These are phyloP conservation scores for Neofusicoccum parvum DNA, from an alignment of 2,329 filamentous ascomycete genomes.

Conservation along the genomic window DNA sequence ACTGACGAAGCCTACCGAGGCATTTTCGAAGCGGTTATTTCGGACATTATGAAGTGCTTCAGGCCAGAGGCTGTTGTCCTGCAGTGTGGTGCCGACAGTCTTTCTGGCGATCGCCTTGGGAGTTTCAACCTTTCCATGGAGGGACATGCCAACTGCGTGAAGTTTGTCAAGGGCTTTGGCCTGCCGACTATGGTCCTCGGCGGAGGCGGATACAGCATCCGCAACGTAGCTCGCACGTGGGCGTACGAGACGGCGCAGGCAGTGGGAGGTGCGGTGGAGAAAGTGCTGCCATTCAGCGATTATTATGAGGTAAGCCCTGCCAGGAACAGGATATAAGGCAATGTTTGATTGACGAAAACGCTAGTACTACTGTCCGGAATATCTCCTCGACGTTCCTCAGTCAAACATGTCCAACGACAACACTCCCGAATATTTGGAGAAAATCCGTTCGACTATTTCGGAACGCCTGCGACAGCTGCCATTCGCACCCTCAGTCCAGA, in stretches of 20 bases:
- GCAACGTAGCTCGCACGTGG: slow-evolving; percentile 96
- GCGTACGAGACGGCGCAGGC: slow-evolving; percentile 79
- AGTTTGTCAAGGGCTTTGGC: slow-evolving; percentile 78
- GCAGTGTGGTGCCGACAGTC: slow-evolving; percentile 92
- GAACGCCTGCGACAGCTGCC: slow-evolving; percentile 18
- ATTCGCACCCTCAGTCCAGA: slow-evolving; percentile 18
- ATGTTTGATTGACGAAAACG: background rate
- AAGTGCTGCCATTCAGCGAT: slow-evolving; percentile 18
- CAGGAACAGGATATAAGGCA: too few relatives aligned
- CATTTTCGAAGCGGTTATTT: slow-evolving; percentile 82
- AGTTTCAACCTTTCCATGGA: slow-evolving; percentile 97
- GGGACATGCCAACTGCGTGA: slow-evolving; percentile 88
- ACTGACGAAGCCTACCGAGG: slow-evolving; percentile 85
- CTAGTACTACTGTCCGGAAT: slow-evolving; percentile 21
- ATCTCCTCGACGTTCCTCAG: slow-evolving; percentile 15
- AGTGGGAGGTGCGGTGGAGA: background rate
- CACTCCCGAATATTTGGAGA: slow-evolving; percentile 13
- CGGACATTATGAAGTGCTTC: slow-evolving; percentile 77
- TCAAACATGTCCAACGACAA: slow-evolving; percentile 21
- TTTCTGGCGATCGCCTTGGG: slow-evolving; percentile 89
- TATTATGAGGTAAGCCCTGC: slow-evolving; percentile 17
- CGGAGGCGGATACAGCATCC: slow-evolving; percentile 92
- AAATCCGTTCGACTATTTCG: slow-evolving; percentile 12
- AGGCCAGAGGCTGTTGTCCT: slow-evolving; percentile 88
- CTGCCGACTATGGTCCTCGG: slow-evolving; percentile 89